phyloP scores from a whole-genome alignment of 495 filamentous ascomycete species.

The Daldinia concentrica region DNA sequence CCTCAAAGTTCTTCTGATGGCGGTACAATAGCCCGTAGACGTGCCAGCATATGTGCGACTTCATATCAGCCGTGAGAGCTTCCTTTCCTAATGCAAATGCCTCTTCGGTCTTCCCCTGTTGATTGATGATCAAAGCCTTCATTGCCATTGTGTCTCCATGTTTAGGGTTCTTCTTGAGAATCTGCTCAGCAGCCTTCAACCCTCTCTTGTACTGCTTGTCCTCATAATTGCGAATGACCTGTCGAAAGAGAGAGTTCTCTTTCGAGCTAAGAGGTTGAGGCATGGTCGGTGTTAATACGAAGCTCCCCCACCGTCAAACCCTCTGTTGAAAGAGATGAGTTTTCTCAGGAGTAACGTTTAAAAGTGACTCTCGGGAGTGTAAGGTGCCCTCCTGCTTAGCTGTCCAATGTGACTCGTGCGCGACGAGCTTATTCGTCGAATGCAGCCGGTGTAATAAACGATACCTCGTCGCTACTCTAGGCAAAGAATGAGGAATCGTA shows the following conservation, averaged over 20 bases:
- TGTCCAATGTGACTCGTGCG: conserved; percentile 11
- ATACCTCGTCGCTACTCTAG: background rate
- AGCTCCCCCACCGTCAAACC: conserved; percentile 27
- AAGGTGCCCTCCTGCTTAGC: background rate
- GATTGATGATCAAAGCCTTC: conserved; percentile 97
- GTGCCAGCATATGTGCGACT: conserved; percentile 99
- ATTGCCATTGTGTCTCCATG: conserved; percentile 99
- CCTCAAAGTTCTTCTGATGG: conserved; percentile 94
- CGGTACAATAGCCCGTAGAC: conserved; percentile 97
- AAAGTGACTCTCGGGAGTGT: background rate
- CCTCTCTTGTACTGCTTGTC: conserved; percentile 98
- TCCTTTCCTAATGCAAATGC: conserved; percentile 92
- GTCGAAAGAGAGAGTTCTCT: conserved; percentile 91
- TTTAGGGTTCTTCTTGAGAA: conserved; percentile 90
- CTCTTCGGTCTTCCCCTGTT: conserved; percentile 87
- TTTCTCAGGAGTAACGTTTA: background rate
- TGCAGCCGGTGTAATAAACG: background rate
- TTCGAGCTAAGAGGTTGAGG: conserved; percentile 87
- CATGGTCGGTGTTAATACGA: conserved; percentile 58
- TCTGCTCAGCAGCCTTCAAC: conserved; percentile 91
- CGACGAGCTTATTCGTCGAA: conserved; percentile 12
- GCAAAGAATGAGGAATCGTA: background rate
- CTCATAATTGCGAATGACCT: conserved; percentile 94
- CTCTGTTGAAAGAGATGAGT: background rate
- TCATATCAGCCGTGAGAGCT: conserved; percentile 93